Evolutionary conservation across 208 protist genomes (phyloP).

Genomic region (Trypanosoma boissoni): DNA sequence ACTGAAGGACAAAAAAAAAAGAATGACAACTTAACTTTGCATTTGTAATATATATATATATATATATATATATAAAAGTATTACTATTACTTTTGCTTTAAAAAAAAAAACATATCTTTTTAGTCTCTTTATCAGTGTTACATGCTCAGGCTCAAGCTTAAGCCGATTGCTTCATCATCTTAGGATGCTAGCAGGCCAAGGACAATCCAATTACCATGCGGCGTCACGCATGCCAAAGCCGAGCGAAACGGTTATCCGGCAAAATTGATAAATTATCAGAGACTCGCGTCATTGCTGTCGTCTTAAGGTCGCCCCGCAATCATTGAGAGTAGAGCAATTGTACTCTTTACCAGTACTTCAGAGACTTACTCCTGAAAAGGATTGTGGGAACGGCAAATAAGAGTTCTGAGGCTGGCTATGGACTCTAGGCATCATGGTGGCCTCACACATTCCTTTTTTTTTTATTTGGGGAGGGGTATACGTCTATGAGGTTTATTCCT

Average conservation of each 20-base stretch:
- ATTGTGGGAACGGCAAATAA: constrained; percentile 66
- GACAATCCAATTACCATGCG: background rate
- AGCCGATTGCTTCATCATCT: too few species aligned
- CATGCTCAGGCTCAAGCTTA: too few species aligned
- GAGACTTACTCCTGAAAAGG: constrained; percentile 79
- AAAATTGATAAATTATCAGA: too few species aligned
- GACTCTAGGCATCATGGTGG: constrained; percentile 74
- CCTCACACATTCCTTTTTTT: constrained; percentile 85
- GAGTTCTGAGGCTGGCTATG: constrained; percentile 84
- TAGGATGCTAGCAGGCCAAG: background rate
- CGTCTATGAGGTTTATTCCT: constrained; percentile 75
- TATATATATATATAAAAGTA: background rate
- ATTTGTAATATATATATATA: background rate
- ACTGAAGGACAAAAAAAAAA: background rate
- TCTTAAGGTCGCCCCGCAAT: background rate
- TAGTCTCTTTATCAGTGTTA: too few species aligned
- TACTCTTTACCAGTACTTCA: constrained; percentile 48
- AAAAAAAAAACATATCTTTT: too few species aligned
- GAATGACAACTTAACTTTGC: background rate
- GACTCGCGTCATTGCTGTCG: too few species aligned
- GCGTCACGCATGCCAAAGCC: background rate
- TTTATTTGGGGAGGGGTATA: constrained; percentile 88
- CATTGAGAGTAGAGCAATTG: background rate
- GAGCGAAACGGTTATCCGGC: too few species aligned
- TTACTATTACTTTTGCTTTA: too few species aligned